phyloP scores from a whole-genome alignment of 23 red algal genomes.

The Gracilaria caudata region DNA sequence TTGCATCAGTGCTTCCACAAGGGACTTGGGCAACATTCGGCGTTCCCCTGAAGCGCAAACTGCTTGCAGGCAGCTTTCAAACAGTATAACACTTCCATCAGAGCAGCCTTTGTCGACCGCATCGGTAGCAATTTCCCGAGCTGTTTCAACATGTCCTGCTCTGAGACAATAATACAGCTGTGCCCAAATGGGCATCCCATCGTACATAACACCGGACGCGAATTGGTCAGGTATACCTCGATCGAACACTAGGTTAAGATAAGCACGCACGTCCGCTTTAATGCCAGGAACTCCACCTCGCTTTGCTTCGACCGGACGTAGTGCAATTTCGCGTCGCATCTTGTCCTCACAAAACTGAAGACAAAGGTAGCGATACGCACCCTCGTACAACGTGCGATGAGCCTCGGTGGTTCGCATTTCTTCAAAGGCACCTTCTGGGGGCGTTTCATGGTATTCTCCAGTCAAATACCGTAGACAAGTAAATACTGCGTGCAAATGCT shows the following conservation, averaged over 20 bases:
- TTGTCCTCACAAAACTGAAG: constrained; percentile 80
- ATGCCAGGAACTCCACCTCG: constrained; percentile 80
- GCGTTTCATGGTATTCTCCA: constrained; percentile 27
- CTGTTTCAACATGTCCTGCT: constrained; percentile 67
- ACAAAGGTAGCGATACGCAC: constrained; percentile 54
- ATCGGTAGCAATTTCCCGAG: constrained; percentile 58
- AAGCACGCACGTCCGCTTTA: constrained; percentile 80
- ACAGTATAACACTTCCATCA: constrained; percentile 33
- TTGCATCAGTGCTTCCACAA: constrained; percentile 73
- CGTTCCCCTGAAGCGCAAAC: constrained; percentile 26
- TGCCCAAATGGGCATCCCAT: constrained; percentile 79
- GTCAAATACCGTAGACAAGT: constrained; percentile 61
- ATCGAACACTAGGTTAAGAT: constrained; percentile 78
- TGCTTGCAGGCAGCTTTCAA: constrained; percentile 40
- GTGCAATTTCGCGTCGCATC: constrained; percentile 71
- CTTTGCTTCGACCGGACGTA: constrained; percentile 64
- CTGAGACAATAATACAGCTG: constrained; percentile 81
- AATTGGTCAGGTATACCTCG: constrained; percentile 47
- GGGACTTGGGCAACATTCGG: constrained; percentile 34
- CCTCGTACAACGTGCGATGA: constrained; percentile 8
- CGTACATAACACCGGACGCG: constrained; percentile 39
- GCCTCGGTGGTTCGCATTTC: constrained; percentile 5
- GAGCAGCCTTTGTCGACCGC: constrained; percentile 41
- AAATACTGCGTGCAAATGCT: constrained; percentile 66
- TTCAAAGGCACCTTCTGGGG: constrained; percentile 47